Conservation (phyloP, 2,329 filamentous ascomycete species). For the Didymosphaeria variabile region DNA sequence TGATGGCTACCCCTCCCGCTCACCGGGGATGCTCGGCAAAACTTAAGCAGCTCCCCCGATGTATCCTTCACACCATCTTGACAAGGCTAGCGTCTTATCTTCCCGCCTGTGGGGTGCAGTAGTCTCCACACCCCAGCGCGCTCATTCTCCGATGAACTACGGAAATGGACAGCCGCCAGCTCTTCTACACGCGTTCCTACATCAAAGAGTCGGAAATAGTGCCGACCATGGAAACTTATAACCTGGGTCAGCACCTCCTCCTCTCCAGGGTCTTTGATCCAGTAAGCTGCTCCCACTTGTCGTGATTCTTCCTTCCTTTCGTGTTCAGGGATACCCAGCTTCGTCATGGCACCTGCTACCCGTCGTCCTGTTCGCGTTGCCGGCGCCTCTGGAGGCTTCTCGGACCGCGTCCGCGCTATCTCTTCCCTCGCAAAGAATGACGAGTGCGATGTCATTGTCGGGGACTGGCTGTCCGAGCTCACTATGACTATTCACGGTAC, state of each 20-base stretch:
- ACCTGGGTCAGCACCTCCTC: not conserved
- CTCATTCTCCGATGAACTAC: slow-evolving; percentile 12
- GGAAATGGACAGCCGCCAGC: slow-evolving; percentile 31
- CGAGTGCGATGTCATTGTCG: slow-evolving; percentile 45
- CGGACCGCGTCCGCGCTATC: slow-evolving; percentile 55
- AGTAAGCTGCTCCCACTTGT: not conserved
- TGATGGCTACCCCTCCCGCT: slow-evolving; percentile 22
- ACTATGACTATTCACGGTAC: slow-evolving; percentile 43
- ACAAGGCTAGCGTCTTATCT: slow-evolving; percentile 13
- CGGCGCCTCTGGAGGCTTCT: slow-evolving; percentile 56
- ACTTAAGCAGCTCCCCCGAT: slow-evolving; percentile 4
- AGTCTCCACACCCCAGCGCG: slow-evolving; percentile 12
- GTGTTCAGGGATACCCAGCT: slow-evolving; percentile 1
- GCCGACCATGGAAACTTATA: slow-evolving; percentile 22
- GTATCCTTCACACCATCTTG: slow-evolving; percentile 5
- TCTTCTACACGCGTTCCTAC: slow-evolving; percentile 13
- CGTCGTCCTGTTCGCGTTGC: slow-evolving; percentile 52
- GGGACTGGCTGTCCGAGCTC: slow-evolving; percentile 44
- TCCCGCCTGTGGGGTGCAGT: slow-evolving; percentile 27
- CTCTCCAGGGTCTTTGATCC: slow-evolving; percentile 7
- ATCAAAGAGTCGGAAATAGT: slow-evolving; percentile 9
- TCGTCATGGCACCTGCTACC: slow-evolving; percentile 31
- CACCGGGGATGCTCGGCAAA: slow-evolving; percentile 30
- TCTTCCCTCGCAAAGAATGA: slow-evolving; percentile 51
- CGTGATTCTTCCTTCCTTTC: slow-evolving; percentile 8